Base-by-base conservation (phyloP, 257 asterid species). In the Solanum corneliomulleri region DNA sequence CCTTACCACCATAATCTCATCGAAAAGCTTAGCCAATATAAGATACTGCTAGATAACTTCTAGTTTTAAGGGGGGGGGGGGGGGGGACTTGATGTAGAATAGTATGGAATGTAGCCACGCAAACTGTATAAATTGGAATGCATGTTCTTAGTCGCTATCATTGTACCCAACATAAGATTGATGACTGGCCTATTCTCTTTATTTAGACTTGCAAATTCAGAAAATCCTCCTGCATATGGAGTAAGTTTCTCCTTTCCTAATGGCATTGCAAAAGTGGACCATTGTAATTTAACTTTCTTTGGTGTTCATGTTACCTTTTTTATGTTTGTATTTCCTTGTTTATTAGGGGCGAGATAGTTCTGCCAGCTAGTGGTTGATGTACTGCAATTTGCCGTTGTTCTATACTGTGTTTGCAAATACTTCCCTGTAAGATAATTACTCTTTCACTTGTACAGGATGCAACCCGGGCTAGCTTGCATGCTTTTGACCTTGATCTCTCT, bases 401-500 rank as follows among this genome's bases (percentile, higher is more conserved):
- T 44, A n/a, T 25, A 44, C 25, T 15, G 39, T 44, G 84, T 39
- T 78, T 78, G 25, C 41, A 25, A 15, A 13, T 77, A 78, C 39
- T 44, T 78, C 39, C 62, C 33, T 44, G 25, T 44, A 78, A 78
- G 84, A 49, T 31, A 5, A 41, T 18, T 29, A 80, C 85, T 47
- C 68, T 80, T 80, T 80, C 15, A 27, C 49, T 45, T 78, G 41
- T 27, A 27, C 33, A 80, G 85, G 85, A 29, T 47, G 68, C 68
- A 27, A 29, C 85, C 49, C 6, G 44, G 11, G 68, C 29, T 47
- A 80, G 85, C 85, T 94, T 95, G 92, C 98, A 95, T 89, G 98
- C 94, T 87, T 96, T 88, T 88, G 97, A 93, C 89, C 94, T 93
- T 82, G 98, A 93, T 84, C 88, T 88, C 80, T 83, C 85, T 7